These are phyloP conservation scores for Rugosomyces carneus DNA, from an alignment of 1,284 basidiomycete genomes.

Conservation along the genomic window DNA sequence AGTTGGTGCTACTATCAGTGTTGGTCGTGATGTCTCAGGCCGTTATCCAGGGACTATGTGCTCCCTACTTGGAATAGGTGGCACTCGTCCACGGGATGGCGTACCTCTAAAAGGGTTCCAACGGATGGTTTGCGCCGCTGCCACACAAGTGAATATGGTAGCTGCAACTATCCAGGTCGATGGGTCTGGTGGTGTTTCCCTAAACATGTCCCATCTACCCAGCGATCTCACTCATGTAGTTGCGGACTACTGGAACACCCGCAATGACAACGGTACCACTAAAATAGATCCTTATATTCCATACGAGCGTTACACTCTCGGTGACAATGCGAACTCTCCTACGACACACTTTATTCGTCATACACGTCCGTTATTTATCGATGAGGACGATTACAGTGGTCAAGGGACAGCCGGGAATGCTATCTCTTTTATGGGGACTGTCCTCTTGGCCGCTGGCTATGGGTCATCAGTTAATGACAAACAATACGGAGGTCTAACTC, in stretches of 20 bases:
- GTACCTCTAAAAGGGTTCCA: conserved; percentile 1
- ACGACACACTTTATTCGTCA: conserved; percentile 15
- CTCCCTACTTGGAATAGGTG: conserved; percentile 13
- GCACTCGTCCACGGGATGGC: conserved; percentile 7
- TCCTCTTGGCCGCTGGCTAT: background rate
- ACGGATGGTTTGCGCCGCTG: conserved; percentile 15
- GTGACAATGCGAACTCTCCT: conserved; percentile 10
- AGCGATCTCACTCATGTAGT: conserved; percentile 11
- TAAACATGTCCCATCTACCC: conserved; percentile 11
- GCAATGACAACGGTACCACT: conserved; percentile 6
- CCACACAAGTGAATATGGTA: conserved; percentile 17
- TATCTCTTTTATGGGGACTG: background rate
- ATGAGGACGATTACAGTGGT: background rate
- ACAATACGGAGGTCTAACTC: conserved; percentile 1
- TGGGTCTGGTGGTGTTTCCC: conserved; percentile 1
- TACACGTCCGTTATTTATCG: background rate
- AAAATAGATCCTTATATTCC: conserved; percentile 4
- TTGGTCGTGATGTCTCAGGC: background rate
- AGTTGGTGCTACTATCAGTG: background rate
- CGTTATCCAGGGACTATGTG: conserved; percentile 4
- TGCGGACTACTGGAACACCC: conserved; percentile 11
- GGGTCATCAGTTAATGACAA: background rate
- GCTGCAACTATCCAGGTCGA: conserved; percentile 11
- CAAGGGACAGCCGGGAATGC: conserved; percentile 6
- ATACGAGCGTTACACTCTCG: conserved; percentile 14